Percentiles rank a stretch among this genome's conserved stretches.
phyloP scores from a whole-genome alignment of 345 rosid genomes.

The Syzygium aqueum region DNA sequence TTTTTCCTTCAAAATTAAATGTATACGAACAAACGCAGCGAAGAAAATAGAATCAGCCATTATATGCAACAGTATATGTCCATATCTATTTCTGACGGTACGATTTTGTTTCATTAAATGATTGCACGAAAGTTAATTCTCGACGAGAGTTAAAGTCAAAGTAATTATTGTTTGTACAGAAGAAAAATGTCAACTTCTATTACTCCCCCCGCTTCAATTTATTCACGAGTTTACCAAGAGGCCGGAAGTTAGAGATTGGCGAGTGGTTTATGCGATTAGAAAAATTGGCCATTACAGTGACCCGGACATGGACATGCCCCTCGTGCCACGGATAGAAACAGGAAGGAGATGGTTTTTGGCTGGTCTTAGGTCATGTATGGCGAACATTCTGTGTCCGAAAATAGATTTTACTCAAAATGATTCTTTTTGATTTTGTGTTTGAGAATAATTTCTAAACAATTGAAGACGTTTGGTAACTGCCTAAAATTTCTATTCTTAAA shows the following conservation, averaged over 20 bases:
- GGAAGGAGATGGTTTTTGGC: background rate
- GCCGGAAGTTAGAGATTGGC: background rate
- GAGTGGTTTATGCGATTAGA: background rate
- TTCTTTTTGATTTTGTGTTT: too few relatives aligned
- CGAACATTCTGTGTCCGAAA: accelerated
- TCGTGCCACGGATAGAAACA: too few relatives aligned
- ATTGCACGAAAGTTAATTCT: background rate
- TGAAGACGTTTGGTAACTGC: too few relatives aligned
- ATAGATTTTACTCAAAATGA: too few relatives aligned
- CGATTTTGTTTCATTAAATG: background rate
- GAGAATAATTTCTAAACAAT: too few relatives aligned
- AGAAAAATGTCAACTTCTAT: background rate
- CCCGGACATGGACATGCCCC: too few relatives aligned
- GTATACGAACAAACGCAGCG: too few relatives aligned
- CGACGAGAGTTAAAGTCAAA: background rate
- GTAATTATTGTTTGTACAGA: background rate
- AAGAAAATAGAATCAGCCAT: background rate
- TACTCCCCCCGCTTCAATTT: background rate
- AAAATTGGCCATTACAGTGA: background rate
- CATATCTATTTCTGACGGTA: background rate
- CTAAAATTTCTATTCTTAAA: too few relatives aligned
- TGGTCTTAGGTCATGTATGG: too few relatives aligned
- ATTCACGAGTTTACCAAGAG: background rate
- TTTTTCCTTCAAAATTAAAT: background rate
- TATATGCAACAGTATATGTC: background rate